These are phyloP conservation scores for Aspergillus tanneri DNA, from an alignment of 2,329 filamentous ascomycete genomes.

Conservation along the genomic window DNA sequence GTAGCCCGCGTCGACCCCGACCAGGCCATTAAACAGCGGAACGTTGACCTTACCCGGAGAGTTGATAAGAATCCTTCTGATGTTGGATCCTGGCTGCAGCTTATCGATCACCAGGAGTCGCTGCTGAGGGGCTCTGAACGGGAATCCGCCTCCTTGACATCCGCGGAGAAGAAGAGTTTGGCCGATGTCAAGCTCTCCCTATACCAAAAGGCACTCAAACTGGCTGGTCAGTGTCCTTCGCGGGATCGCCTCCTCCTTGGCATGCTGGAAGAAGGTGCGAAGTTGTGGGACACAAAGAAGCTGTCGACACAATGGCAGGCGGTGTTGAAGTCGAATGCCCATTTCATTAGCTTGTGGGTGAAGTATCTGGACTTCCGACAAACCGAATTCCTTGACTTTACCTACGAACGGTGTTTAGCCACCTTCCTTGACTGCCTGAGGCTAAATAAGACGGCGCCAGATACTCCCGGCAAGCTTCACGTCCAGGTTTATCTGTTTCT, in stretches of 20 bases:
- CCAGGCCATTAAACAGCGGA: conserved; percentile 44
- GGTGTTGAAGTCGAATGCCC: conserved; percentile 55
- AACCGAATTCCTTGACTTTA: conserved; percentile 64
- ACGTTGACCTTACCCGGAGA: conserved; percentile 59
- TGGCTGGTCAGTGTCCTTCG: conserved; percentile 49
- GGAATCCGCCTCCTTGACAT: conserved; percentile 46
- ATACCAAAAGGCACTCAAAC: conserved; percentile 71
- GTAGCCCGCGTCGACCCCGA: conserved; percentile 39
- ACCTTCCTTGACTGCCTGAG: conserved; percentile 60
- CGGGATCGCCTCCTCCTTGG: conserved; percentile 64
- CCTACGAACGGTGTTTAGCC: conserved; percentile 63
- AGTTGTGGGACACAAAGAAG: conserved; percentile 67
- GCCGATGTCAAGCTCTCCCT: conserved; percentile 78
- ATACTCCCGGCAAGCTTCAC: conserved; percentile 22
- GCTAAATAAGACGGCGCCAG: conserved; percentile 30
- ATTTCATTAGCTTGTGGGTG: conserved; percentile 68
- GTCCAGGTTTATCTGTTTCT: conserved; percentile 70
- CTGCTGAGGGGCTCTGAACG: conserved; percentile 54
- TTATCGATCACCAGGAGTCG: conserved; percentile 75
- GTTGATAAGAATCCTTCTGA: conserved; percentile 67
- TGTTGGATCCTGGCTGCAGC: conserved; percentile 69
- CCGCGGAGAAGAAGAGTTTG: conserved; percentile 65
- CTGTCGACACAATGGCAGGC: conserved; percentile 65
- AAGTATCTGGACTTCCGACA: conserved; percentile 70
- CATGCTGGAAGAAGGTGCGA: conserved; percentile 71